Evolutionary conservation across 139 green algal genomes (phyloP).

Genomic region (Yamagishiella unicocca): DNA sequence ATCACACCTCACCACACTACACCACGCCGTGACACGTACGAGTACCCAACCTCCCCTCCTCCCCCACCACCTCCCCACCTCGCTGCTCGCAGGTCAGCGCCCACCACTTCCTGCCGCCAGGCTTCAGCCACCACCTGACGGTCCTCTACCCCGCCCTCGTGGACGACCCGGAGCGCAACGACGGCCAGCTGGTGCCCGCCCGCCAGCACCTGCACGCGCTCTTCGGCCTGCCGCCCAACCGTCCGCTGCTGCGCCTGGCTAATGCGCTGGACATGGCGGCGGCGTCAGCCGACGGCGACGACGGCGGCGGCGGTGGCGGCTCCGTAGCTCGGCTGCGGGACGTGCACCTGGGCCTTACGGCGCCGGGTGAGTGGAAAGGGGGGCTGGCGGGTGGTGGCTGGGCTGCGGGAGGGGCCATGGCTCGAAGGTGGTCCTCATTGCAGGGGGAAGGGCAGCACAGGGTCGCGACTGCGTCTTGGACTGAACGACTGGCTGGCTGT

Average conservation of each 20-base stretch:
- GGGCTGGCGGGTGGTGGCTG: neutral
- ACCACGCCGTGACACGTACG: neutral
- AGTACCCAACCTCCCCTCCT: neutral
- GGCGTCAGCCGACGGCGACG: neutral
- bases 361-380: constrained; percentile 43
- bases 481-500: no score
- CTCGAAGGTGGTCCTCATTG: no score
- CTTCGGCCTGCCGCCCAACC: constrained; percentile 80
- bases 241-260: constrained; percentile 77
- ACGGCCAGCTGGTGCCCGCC: constrained; percentile 47
- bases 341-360: constrained; percentile 78
- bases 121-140: constrained; percentile 62
- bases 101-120: constrained; percentile 61
- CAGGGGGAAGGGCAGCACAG: no score
- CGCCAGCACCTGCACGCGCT: constrained; percentile 69
- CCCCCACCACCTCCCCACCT: neutral
- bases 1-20: no score
- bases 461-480: no score
- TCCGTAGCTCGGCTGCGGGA: constrained; percentile 66
- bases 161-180: constrained; percentile 50
- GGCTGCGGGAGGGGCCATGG: no score
- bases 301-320: neutral
- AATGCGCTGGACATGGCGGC: constrained; percentile 65
- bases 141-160: constrained; percentile 64
- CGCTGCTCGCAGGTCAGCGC: constrained; percentile 38